Percentiles rank a stretch among this genome's conserved stretches.
phyloP scores from a whole-genome alignment of 345 rosid genomes.

The Lepidium aucheri region DNA sequence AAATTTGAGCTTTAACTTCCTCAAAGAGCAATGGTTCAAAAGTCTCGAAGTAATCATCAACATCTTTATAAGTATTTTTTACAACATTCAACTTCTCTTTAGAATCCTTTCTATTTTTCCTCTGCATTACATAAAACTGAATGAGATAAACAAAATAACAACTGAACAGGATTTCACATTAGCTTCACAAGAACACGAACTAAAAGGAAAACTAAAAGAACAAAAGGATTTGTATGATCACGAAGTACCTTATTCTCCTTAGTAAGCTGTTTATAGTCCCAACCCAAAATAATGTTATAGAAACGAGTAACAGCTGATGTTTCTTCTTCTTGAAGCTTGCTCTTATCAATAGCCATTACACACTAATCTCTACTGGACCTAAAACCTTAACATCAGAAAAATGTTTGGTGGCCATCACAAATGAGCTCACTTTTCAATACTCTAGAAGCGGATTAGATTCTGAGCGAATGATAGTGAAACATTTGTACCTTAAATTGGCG shows the following conservation, averaged over 20 bases:
- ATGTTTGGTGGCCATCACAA: too few species aligned
- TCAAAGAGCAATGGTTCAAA: slow-evolving; percentile 87
- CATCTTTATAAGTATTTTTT: slow-evolving; percentile 55
- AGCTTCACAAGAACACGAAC: too few species aligned
- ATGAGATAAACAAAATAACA: neutral
- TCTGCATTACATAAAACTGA: slow-evolving; percentile 14
- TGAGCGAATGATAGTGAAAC: neutral
- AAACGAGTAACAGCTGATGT: slow-evolving; percentile 50
- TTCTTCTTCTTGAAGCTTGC: slow-evolving; percentile 45
- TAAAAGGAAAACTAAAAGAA: too few species aligned
- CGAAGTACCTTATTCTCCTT: slow-evolving; percentile 36
- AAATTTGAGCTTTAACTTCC: slow-evolving; percentile 87
- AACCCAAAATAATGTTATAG: slow-evolving; percentile 58
- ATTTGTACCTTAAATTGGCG: slow-evolving; percentile 1
- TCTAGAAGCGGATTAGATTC: neutral
- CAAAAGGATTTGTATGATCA: neutral
- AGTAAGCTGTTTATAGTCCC: slow-evolving; percentile 72
- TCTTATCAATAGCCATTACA: slow-evolving; percentile 51
- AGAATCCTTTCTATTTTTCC: slow-evolving; percentile 22
- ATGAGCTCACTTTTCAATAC: neutral
- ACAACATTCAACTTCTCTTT: slow-evolving; percentile 40
- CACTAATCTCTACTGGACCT: neutral
- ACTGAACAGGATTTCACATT: neutral
- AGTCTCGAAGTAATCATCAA: slow-evolving; percentile 70
- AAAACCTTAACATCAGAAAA: too few species aligned